A percentile compares a stretch with the other conserved stretches of the same genome.
phyloP scores from a whole-genome alignment of 2,329 filamentous ascomycete species.

The Lecanicillium sp. region DNA sequence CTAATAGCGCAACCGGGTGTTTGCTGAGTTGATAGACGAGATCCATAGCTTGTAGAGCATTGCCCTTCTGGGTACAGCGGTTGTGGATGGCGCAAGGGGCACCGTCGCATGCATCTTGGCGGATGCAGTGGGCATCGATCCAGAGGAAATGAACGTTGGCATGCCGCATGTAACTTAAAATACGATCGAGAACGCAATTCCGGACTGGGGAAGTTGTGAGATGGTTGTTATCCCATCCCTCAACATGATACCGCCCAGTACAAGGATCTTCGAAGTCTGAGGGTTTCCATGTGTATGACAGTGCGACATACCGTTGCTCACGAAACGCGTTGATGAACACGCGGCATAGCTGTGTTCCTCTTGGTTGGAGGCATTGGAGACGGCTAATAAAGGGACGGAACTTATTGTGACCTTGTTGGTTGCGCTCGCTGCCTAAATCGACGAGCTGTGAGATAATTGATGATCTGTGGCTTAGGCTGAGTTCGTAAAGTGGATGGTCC shows the following conservation, averaged over 20 bases:
- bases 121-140: constrained; percentile 22
- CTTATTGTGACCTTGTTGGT: constrained; percentile 10
- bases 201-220: constrained; percentile 14
- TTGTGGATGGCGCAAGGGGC: constrained; percentile 9
- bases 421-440: constrained; percentile 9
- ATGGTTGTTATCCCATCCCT: constrained; percentile 7
- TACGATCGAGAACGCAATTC: constrained; percentile 16
- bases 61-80: constrained; percentile 16
- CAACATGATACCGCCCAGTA: constrained; percentile 10
- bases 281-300: constrained; percentile 16
- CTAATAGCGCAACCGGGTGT: constrained; percentile 21
- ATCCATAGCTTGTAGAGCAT: constrained; percentile 23
- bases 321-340: neutral
- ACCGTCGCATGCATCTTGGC: constrained; percentile 15
- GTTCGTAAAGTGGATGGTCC: constrained; percentile 7
- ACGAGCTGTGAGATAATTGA: constrained; percentile 12
- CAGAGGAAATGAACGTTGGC: constrained; percentile 15
- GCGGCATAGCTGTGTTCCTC: constrained; percentile 1
- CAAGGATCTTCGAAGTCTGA: constrained; percentile 11
- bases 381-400: constrained; percentile 6
- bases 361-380: constrained; percentile 1
- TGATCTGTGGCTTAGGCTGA: constrained; percentile 7
- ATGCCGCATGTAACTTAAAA: constrained; percentile 16
- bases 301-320: constrained; percentile 13
- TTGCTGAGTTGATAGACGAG: constrained; percentile 21